Conservation (phyloP, 371 early-diverging fungal species). For the Nematocida sp. region DNA sequence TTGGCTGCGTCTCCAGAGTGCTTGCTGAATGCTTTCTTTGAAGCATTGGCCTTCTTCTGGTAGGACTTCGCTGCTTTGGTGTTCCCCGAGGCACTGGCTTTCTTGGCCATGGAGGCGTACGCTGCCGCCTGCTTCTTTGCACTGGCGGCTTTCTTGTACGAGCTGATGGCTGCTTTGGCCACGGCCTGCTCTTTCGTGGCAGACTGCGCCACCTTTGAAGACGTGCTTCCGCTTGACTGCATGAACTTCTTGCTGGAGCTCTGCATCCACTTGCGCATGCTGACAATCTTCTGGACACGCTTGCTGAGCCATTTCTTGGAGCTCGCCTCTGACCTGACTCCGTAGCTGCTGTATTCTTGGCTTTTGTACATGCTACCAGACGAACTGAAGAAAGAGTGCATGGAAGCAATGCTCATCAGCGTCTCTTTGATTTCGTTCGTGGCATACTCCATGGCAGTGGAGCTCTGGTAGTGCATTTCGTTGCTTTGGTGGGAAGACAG, state of each 20-base stretch:
- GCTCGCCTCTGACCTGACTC: slow-evolving; percentile 8
- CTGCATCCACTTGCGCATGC: neutral
- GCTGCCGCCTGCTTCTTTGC: neutral
- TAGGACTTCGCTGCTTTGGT: slow-evolving; percentile 20
- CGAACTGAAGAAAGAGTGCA: slow-evolving; percentile 38
- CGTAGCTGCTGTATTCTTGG: slow-evolving; percentile 10
- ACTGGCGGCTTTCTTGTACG: slow-evolving; percentile 23
- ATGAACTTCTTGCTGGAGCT: slow-evolving; percentile 11
- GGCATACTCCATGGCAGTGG: slow-evolving; percentile 38
- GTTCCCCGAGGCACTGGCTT: neutral
- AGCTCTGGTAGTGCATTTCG: slow-evolving; percentile 40
- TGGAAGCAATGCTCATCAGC: slow-evolving; percentile 35
- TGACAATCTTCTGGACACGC: neutral
- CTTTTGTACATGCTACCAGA: slow-evolving; percentile 40
- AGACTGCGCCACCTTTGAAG: slow-evolving; percentile 1
- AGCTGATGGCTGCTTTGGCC: slow-evolving; percentile 3
- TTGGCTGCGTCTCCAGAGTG: neutral
- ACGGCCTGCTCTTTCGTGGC: slow-evolving; percentile 25
- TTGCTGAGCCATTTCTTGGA: slow-evolving; percentile 22
- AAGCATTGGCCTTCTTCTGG: slow-evolving; percentile 9
- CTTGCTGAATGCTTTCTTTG: neutral
- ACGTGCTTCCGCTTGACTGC: slow-evolving; percentile 11
- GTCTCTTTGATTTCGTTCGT: slow-evolving; percentile 26
- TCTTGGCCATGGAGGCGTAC: slow-evolving; percentile 9
- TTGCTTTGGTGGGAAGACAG: slow-evolving; percentile 25